Base-by-base conservation (phyloP, 768 basidiomycete species). In the Kwoniella europaea region DNA sequence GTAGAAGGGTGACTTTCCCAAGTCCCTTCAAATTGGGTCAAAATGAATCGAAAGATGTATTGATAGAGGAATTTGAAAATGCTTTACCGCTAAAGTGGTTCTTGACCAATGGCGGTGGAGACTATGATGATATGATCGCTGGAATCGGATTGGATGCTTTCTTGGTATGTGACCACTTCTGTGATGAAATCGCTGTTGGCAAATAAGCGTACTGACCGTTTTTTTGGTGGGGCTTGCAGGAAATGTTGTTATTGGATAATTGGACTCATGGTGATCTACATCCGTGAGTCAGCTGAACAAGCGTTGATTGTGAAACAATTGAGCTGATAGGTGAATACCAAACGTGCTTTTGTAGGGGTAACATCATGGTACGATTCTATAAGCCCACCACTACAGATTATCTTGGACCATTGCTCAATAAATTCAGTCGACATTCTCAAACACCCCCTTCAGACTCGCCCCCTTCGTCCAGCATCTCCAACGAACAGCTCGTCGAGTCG, bases 191-290 rank as follows among this genome's bases (percentile, higher is more conserved):
- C 20, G 24, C 29, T 10, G 18, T 63, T 59, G 53, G 15, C 52
- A 63, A 41, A 22, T 53, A 29, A 29, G 29, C 2, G 29, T 29
- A 4, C 4, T 29, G 29, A 29, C 4, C 29, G n/a, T 29, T 29
- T 4, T 29, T 4, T 29, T 29, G 29, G 29, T 29, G 2, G 29
- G 29, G 29, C 29, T 29, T 29, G 29, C 76, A 98, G 93, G 94
- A 98, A 85, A 99, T 99, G 97, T 89, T 99, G 20, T 86, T 99
- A 1, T 86, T 99, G 56, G 97, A 99, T 84, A 98, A 99, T 84
- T 99, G 97, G 84, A 94, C 96, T 10, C 97, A 98, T 76, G 82
- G 85, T 20, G 86, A 86, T 73, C 78, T 86, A 13, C 85, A 86
- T 74, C 84, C 82, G 82, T 83, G 44, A 77, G 82, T 35, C 22